Evolutionary conservation across 192 early-diverging fungal species (phyloP).

Genomic region (Mortierella alpina): DNA sequence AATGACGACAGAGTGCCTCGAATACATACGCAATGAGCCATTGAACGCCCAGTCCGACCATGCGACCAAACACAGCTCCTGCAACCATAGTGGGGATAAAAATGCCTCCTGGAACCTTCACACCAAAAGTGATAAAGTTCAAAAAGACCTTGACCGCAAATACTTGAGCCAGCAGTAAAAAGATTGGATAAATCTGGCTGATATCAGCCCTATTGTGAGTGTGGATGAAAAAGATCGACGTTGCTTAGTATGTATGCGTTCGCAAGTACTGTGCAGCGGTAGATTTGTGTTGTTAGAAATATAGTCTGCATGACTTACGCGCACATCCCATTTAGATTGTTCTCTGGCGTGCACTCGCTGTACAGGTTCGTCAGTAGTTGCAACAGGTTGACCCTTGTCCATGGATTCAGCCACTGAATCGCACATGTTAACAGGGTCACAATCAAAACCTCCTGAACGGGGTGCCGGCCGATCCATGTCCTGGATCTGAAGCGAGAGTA

Average conservation of each 20-base stretch:
- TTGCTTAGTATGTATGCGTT: background rate
- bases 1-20: background rate
- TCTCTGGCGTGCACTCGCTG: slow-evolving; percentile 41
- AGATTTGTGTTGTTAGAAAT: no score
- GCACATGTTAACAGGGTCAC: slow-evolving; percentile 79
- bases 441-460: slow-evolving; percentile 79
- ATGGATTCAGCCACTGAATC: slow-evolving; percentile 58
- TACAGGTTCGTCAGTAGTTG: slow-evolving; percentile 49
- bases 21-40: slow-evolving; percentile 50
- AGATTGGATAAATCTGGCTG: slow-evolving; percentile 47
- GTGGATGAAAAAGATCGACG: background rate
- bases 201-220: slow-evolving; percentile 12
- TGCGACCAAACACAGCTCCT: slow-evolving; percentile 92
- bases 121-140: slow-evolving; percentile 78
- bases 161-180: slow-evolving; percentile 34
- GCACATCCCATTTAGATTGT: slow-evolving; percentile 51
- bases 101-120: slow-evolving; percentile 83
- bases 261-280: no score
- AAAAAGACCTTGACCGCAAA: slow-evolving; percentile 63
- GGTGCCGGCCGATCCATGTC: slow-evolving; percentile 74
- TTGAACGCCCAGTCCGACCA: slow-evolving; percentile 89
- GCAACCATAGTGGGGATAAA: slow-evolving; percentile 90
- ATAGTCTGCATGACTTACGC: slow-evolving; percentile 22
- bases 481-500: slow-evolving; percentile 78
- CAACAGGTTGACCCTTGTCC: slow-evolving; percentile 47